These are phyloP conservation scores for Chaetomium sp. DNA, from an alignment of 2,329 filamentous ascomycete genomes.

Conservation along the genomic window DNA sequence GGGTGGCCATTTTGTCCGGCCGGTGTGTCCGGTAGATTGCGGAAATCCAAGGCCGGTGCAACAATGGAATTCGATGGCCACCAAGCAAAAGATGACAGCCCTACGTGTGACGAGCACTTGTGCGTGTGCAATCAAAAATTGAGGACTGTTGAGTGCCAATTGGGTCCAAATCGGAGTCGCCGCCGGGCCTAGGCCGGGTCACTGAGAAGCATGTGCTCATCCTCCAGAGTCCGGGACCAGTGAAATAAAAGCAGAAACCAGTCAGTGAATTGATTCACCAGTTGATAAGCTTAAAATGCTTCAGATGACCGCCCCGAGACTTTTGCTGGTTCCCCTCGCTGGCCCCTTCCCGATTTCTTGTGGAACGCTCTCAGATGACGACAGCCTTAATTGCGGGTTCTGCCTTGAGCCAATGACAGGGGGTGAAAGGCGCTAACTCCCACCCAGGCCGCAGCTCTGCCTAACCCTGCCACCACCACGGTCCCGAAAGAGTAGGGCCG, in stretches of 20 bases:
- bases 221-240: background rate
- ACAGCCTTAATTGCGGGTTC: slow-evolving; percentile 7
- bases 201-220: background rate
- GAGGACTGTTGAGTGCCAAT: background rate
- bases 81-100: background rate
- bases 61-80: background rate
- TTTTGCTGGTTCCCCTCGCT: background rate
- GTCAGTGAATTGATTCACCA: background rate
- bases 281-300: background rate
- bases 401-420: slow-evolving; percentile 20
- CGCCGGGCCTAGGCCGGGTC: background rate
- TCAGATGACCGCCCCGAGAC: background rate
- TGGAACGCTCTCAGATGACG: slow-evolving; percentile 21
- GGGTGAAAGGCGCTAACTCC: background rate
- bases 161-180: background rate
- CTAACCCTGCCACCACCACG: slow-evolving; percentile 19
- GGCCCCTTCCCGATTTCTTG: background rate
- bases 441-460: slow-evolving; percentile 13
- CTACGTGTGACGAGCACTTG: background rate
- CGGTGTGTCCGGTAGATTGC: background rate
- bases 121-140: background rate
- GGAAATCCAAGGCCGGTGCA: background rate
- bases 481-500: slow-evolving; percentile 5
- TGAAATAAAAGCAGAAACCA: background rate
- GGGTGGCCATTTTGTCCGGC: too few species aligned